Percentiles rank a stretch among this genome's conserved stretches.
These are phyloP conservation scores for Pyrenopolyporus hunteri DNA, from an alignment of 495 filamentous ascomycete genomes.

Conservation along the genomic window DNA sequence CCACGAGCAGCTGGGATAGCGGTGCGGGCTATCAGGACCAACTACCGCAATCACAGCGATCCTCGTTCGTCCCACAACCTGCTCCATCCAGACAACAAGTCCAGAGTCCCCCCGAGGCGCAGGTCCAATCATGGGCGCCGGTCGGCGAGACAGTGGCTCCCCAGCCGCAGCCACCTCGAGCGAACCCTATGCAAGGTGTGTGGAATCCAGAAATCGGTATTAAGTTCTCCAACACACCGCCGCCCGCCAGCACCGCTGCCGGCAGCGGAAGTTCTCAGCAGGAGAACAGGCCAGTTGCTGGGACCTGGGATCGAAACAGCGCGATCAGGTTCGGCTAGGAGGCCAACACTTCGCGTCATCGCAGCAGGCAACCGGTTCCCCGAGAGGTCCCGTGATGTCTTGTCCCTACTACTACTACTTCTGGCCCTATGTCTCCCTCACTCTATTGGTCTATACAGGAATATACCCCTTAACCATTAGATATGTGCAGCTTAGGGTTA, in stretches of 20 bases:
- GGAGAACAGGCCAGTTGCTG: constrained; percentile 29
- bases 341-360: constrained; percentile 30
- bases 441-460: no score
- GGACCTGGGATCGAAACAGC: constrained; percentile 66
- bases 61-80: constrained; percentile 20
- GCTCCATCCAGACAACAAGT: constrained; percentile 43
- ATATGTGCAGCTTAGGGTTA: no score
- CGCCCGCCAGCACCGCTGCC: background rate
- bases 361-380: background rate
- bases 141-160: constrained; percentile 52
- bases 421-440: no score
- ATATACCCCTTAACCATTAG: no score
- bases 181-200: constrained; percentile 60
- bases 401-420: background rate
- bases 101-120: constrained; percentile 48
- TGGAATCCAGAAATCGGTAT: constrained; percentile 85
- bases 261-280: constrained; percentile 27
- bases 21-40: constrained; percentile 15
- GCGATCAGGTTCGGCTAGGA: constrained; percentile 67
- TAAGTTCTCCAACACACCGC: constrained; percentile 61
- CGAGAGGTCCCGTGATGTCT: background rate
- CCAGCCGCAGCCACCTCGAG: constrained; percentile 57
- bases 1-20: constrained; percentile 5
- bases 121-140: constrained; percentile 55
- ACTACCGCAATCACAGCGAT: constrained; percentile 20